Base-by-base conservation (phyloP, 2,329 filamentous ascomycete species). In the Raffaelea albimanens region DNA sequence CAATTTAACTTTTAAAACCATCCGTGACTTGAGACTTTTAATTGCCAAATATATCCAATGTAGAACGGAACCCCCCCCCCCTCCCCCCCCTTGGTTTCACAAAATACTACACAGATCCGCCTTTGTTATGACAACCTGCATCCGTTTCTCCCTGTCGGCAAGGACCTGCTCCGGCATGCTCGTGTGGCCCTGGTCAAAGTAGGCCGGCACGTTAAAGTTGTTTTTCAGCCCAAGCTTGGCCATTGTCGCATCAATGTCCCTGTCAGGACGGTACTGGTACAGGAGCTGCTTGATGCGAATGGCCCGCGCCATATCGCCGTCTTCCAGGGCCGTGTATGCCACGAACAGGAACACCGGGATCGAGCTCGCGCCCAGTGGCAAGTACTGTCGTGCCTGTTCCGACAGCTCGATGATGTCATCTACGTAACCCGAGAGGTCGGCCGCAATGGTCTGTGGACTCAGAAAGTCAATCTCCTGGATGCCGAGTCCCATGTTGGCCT, bases 271-370 rank as follows among this genome's bases (percentile, higher is more conserved):
- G 25, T 49, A 49, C 3, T 21, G 1, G 18, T 38, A 38, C 20
- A 51, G 34, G 9, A 49, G 20, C 7, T 14, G 13, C 2, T 36
- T 11, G 10, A 51, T 45, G 10, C 20, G 44, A 1, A 19, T 11
- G 1, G 23, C 25, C n/a, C 19, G 38, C 3, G 3, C 10, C 3
- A 16, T 3, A 3, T 47, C 50, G 10, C 22, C 39, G 1, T 33
- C 23, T 0, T 16, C 8, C 10, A 50, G 33, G 3, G 48, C 34
- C 0, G 38, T 19, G 10, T 45, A 52, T 14, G 52, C 47, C 2
- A 19, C 47, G 2, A 53, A 29, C n/a, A 53, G 44, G 21, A 21
- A 52, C 13, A 52, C 10, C 0, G 52, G 52, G 45, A 53, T 50
- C 16, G 41, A 40, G n/a, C 52, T 50, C 3, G 52, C 46, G 5